A percentile compares a stretch with the other conserved stretches of the same genome.
These are phyloP conservation scores for Prosopis cineraria DNA, from an alignment of 306 rosid species.

Conservation along the genomic window DNA sequence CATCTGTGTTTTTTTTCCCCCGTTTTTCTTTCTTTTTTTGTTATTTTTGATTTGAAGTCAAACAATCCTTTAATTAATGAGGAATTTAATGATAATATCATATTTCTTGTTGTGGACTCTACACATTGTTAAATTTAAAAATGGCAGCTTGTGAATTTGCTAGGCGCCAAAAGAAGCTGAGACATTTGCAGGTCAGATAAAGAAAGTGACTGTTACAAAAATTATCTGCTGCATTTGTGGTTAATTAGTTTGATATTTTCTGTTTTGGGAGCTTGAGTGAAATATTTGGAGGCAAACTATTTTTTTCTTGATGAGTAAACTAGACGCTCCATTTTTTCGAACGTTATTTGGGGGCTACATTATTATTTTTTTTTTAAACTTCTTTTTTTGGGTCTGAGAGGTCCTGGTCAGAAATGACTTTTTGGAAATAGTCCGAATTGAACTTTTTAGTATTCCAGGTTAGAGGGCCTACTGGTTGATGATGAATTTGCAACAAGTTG, in stretches of 20 bases:
- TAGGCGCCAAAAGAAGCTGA: not conserved
- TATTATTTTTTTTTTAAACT: not conserved
- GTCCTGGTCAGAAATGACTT: not conserved
- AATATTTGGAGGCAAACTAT: not conserved
- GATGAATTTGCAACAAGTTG: conserved; percentile 73
- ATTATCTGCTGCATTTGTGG: not conserved
- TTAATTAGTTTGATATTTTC: conserved; percentile 8
- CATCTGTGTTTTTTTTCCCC: not conserved
- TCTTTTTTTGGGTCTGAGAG: not conserved
- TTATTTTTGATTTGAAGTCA: not conserved
- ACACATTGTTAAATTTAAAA: not conserved
- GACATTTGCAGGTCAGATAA: not conserved
- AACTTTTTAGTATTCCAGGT: conserved; percentile 36
- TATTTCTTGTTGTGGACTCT: not conserved
- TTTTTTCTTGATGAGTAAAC: not conserved
- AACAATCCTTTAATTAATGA: not conserved
- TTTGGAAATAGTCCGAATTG: conserved; percentile 22
- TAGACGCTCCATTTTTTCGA: not conserved
- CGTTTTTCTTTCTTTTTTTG: not conserved
- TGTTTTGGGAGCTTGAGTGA: conserved; percentile 1
- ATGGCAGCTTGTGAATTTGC: not conserved
- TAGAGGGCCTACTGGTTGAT: conserved; percentile 57
- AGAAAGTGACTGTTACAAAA: conserved; percentile 16
- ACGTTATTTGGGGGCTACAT: no score
- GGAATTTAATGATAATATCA: not conserved